Base-by-base conservation (phyloP, 306 rosid species). In the Quillaja saponaria region DNA sequence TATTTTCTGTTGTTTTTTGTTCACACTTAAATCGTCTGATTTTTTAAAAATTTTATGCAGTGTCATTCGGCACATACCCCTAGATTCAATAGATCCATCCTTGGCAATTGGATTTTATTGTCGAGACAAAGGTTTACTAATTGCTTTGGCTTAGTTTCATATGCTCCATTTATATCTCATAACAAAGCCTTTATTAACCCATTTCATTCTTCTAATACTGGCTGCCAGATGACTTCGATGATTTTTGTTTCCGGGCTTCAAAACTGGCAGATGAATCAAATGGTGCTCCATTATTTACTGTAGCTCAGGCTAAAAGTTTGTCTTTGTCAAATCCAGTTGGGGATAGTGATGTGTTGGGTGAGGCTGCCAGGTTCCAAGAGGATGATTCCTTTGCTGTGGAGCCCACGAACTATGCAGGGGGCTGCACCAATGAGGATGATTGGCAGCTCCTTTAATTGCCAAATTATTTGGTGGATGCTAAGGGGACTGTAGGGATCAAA, bases 31-130 rank as follows among this genome's bases (percentile, higher is more conserved):
- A 50, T 59, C 39, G 18, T 33, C 50, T 52, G 41, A 18, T 58
- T 38, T 13, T 12, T n/a, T n/a, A n/a, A n/a, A 28, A 61, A 10
- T 8, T 45, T 61, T 38, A 31, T 57, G 52, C 83, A 90, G 97
- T 61, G 58, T 84, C 55, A 33, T 78, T 55, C 82, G 90, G 48
- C 90, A 86, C 76, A 82, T 88, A 4, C 83, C 87, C 28, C 74
- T 92, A 34, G 95, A 89, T 55, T 73, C 87, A 13, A 83, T 92
- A 40, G 99, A 92, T 77, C 88, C 99, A 58, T 92, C 99, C 55
- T 68, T 92, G 69, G 99, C 99, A 42, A 82, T 92, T 68, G 99
- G 99, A 61, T 92, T 92, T 80, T 92, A 88, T 78, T 92, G 99
- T 70, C 94, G 89, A 19, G 86, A 84, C 73, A 89, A 81, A 89